These are phyloP conservation scores for Posidonia australis DNA, from an alignment of 106 monocot genomes.

Conservation along the genomic window DNA sequence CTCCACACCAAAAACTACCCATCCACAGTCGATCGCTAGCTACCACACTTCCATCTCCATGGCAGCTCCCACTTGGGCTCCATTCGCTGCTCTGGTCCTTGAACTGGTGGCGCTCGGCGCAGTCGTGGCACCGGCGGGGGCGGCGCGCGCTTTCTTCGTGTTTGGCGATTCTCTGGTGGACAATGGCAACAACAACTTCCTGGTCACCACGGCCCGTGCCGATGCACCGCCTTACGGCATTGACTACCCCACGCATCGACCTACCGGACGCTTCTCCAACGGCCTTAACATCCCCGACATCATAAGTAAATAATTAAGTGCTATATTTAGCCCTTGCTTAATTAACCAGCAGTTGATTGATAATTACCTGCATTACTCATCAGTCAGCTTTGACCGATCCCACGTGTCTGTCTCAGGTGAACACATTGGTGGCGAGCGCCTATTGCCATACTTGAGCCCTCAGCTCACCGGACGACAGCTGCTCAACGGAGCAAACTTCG, in stretches of 20 bases:
- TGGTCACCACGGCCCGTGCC: constrained; percentile 43
- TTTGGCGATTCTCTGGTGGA: constrained; percentile 51
- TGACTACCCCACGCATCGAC: constrained; percentile 35
- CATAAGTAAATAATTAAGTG: constrained; percentile 16
- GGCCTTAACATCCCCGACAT: constrained; percentile 51
- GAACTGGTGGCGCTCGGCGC: constrained; percentile 5
- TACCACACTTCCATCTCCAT: not conserved
- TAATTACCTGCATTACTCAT: not conserved
- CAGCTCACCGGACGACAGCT: constrained; percentile 49
- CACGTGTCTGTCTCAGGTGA: constrained; percentile 55
- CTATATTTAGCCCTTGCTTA: not conserved
- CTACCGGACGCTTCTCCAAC: constrained; percentile 42
- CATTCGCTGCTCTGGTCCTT: constrained; percentile 9
- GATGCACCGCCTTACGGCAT: constrained; percentile 46
- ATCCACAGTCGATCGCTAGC: not conserved
- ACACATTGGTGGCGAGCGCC: constrained; percentile 42
- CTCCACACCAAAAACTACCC: not conserved
- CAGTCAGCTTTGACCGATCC: too few relatives aligned
- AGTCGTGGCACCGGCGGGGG: not conserved
- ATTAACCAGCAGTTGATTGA: not conserved
- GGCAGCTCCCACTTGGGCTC: not conserved
- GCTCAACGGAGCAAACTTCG: constrained; percentile 79
- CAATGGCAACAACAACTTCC: constrained; percentile 50
- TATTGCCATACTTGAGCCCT: constrained; percentile 74
- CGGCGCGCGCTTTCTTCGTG: constrained; percentile 34